A percentile compares a stretch with the other conserved stretches of the same genome.
phyloP scores from a whole-genome alignment of 2,329 filamentous ascomycete species.

The Magnaporthiopsis rhizophila region DNA sequence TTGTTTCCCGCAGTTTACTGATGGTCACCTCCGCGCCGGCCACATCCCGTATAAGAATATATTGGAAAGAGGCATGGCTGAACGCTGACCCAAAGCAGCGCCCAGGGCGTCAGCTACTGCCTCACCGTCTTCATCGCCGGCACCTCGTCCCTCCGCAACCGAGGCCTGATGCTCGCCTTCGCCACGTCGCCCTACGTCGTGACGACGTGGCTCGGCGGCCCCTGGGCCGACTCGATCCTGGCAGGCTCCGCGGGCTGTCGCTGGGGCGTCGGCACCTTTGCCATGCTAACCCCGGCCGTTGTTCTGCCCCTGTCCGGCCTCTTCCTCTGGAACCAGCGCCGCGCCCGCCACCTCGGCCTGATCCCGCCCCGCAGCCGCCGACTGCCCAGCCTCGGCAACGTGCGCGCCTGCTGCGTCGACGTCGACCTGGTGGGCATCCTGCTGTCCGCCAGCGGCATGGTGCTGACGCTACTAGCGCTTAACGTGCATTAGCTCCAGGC shows the following conservation, averaged over 20 bases:
- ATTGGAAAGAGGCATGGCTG: too few relatives aligned
- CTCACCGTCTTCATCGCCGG: slow-evolving; percentile 57
- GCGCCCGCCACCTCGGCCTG: slow-evolving; percentile 36
- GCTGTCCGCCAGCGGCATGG: slow-evolving; percentile 38
- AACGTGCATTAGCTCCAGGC: slow-evolving; percentile 33
- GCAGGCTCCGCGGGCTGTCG: slow-evolving; percentile 45
- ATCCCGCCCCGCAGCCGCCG: slow-evolving; percentile 19
- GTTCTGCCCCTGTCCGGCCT: slow-evolving; percentile 27
- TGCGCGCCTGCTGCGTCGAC: slow-evolving; percentile 25
- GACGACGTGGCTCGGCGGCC: slow-evolving; percentile 56
- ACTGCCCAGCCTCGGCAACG: slow-evolving; percentile 17
- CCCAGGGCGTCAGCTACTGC: slow-evolving; percentile 32
- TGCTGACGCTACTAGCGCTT: slow-evolving; percentile 36
- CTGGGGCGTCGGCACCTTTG: slow-evolving; percentile 55
- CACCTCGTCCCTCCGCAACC: slow-evolving; percentile 56
- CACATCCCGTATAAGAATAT: too few relatives aligned
- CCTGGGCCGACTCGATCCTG: slow-evolving; percentile 45
- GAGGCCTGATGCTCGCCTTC: slow-evolving; percentile 56
- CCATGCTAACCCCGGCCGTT: slow-evolving; percentile 45
- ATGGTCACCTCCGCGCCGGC: too few relatives aligned
- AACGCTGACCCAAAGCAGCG: slow-evolving; percentile 18
- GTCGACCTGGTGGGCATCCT: slow-evolving; percentile 33
- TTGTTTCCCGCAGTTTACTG: background rate
- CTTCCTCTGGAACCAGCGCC: slow-evolving; percentile 40
- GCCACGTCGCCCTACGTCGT: slow-evolving; percentile 58